Evolutionary conservation across 2,329 filamentous ascomycete genomes (phyloP).

Genomic region (Emergomyces africanus): DNA sequence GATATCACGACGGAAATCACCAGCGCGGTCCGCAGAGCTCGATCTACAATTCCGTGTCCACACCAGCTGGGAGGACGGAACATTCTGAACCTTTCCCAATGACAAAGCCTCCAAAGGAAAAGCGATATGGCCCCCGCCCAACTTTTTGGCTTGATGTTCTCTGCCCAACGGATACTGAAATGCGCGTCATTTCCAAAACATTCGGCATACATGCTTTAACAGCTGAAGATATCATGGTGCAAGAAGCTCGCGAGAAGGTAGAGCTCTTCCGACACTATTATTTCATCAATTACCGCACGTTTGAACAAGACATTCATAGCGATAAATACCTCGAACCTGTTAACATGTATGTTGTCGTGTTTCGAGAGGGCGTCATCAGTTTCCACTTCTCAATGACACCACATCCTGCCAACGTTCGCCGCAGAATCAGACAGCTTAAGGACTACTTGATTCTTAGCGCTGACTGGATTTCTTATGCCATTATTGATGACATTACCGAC

Average conservation of each 20-base stretch:
- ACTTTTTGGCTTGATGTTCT: conserved; percentile 96
- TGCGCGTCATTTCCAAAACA: conserved; percentile 83
- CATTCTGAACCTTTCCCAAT: background rate
- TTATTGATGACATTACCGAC: conserved; percentile 97
- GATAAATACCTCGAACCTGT: conserved; percentile 89
- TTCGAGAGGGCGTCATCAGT: conserved; percentile 85
- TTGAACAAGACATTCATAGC: conserved; percentile 84
- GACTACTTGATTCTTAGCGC: conserved; percentile 88
- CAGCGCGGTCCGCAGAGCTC: conserved; percentile 12
- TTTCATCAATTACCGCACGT: conserved; percentile 96
- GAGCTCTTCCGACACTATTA: conserved; percentile 97
- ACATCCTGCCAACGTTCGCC: conserved; percentile 88
- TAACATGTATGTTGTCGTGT: conserved; percentile 96
- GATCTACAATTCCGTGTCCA: background rate
- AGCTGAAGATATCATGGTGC: conserved; percentile 91
- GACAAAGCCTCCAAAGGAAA: conserved; percentile 28
- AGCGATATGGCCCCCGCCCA: conserved; percentile 65
- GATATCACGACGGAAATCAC: conserved; percentile 6
- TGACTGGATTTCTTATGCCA: conserved; percentile 97
- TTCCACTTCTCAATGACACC: conserved; percentile 97
- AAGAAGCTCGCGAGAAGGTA: conserved; percentile 95
- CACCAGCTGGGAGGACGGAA: background rate
- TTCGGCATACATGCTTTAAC: conserved; percentile 96
- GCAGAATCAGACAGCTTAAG: conserved; percentile 81
- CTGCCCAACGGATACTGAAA: conserved; percentile 82